These are phyloP conservation scores for Cyberlindnera euphorbiiphila DNA, from an alignment of 805 yeast species.

Conservation along the genomic window DNA sequence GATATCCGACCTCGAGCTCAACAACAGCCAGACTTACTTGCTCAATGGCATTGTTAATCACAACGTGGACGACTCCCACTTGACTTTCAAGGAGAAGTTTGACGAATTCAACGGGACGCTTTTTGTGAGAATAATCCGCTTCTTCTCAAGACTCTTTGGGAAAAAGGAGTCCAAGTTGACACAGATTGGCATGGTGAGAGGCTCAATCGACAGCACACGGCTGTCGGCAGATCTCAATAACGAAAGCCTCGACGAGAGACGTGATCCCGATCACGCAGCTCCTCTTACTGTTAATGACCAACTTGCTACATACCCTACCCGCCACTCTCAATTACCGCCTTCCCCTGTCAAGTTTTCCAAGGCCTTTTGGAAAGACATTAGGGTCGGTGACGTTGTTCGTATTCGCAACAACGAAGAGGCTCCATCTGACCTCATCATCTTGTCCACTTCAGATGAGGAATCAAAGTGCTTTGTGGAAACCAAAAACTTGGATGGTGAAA, in stretches of 20 bases:
- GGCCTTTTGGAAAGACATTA: slow-evolving; percentile 60
- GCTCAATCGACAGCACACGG: slow-evolving; percentile 18
- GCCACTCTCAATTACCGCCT: background rate
- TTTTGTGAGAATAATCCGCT: slow-evolving; percentile 23
- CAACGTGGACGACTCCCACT: slow-evolving; percentile 55
- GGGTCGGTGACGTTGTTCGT: slow-evolving; percentile 71
- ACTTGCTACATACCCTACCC: slow-evolving; percentile 8
- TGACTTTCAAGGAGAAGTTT: slow-evolving; percentile 44
- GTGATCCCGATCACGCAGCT: slow-evolving; percentile 4
- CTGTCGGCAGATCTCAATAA: slow-evolving; percentile 4
- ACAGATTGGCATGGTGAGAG: slow-evolving; percentile 7
- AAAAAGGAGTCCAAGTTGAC: slow-evolving; percentile 13
- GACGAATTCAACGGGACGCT: slow-evolving; percentile 46
- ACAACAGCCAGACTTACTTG: slow-evolving; percentile 69
- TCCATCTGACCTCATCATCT: slow-evolving; percentile 68
- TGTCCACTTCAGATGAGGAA: slow-evolving; percentile 59
- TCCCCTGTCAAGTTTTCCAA: slow-evolving; percentile 28
- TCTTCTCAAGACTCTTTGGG: slow-evolving; percentile 19
- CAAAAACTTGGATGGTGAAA: slow-evolving; percentile 76
- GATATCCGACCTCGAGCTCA: slow-evolving; percentile 65
- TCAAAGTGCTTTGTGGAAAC: slow-evolving; percentile 73
- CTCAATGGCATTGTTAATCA: slow-evolving; percentile 49
- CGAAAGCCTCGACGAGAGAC: slow-evolving; percentile 4
- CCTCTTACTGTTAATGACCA: slow-evolving; percentile 8
- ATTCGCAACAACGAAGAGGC: slow-evolving; percentile 72